These are phyloP conservation scores for Sugiyamaella grinbergsii DNA, from an alignment of 1,139 yeast species.

Conservation along the genomic window DNA sequence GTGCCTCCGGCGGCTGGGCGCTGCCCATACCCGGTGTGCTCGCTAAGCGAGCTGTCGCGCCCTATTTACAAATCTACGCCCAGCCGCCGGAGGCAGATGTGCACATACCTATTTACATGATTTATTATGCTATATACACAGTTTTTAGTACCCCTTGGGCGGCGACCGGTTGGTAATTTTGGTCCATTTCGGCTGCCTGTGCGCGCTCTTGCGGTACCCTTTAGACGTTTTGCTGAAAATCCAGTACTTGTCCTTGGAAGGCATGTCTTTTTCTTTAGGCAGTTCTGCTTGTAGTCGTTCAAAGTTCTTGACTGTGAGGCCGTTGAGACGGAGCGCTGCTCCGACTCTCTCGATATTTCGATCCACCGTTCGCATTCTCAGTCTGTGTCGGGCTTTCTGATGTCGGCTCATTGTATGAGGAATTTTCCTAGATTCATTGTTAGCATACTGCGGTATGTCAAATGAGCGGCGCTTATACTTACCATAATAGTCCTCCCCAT, in stretches of 20 bases:
- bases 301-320: conserved; percentile 54
- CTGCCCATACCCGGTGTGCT: background rate
- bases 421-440: conserved; percentile 48
- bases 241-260: conserved; percentile 79
- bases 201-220: conserved; percentile 86
- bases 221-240: conserved; percentile 74
- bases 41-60: background rate
- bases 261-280: conserved; percentile 84
- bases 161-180: conserved; percentile 76
- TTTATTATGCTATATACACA: conserved; percentile 16
- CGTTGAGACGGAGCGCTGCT: conserved; percentile 56
- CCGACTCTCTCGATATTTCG: conserved; percentile 70
- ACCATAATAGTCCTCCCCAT: conserved; percentile 88
- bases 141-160: conserved; percentile 70
- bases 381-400: conserved; percentile 83
- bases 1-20: conserved; percentile 1
- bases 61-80: background rate
- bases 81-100: too few relatives aligned
- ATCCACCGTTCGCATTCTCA: conserved; percentile 80
- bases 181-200: conserved; percentile 80
- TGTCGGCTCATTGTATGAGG: conserved; percentile 77
- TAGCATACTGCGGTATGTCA: conserved; percentile 1
- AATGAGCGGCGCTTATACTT: conserved; percentile 36
- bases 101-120: conserved; percentile 14
- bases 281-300: conserved; percentile 56